Evolutionary conservation across 2,329 filamentous ascomycete species (phyloP).

Genomic region (Kalmusia sp.): DNA sequence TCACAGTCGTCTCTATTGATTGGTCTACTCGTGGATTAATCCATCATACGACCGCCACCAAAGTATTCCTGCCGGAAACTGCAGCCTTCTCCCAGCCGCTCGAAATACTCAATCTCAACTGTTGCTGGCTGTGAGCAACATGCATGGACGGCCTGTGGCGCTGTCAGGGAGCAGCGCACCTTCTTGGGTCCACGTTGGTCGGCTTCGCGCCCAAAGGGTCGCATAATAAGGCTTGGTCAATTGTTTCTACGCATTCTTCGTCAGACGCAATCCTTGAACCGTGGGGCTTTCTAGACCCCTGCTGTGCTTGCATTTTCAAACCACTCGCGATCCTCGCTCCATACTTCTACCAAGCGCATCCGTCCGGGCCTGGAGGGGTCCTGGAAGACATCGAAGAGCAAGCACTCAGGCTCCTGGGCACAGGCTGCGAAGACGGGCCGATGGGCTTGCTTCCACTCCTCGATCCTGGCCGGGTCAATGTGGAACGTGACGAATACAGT

Average conservation of each 20-base stretch:
- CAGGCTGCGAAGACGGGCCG: slow-evolving; percentile 7
- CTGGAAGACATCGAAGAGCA: slow-evolving; percentile 10
- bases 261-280: no score
- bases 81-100: slow-evolving; percentile 3
- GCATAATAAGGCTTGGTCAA: slow-evolving; percentile 6
- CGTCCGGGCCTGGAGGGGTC: not conserved
- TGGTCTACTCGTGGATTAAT: no score
- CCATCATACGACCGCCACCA: no score
- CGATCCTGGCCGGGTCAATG: not conserved
- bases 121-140: no score
- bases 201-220: not conserved
- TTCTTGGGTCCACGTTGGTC: slow-evolving; percentile 4
- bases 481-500: slow-evolving; percentile 2
- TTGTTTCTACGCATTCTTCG: no score
- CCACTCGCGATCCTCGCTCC: slow-evolving; percentile 4
- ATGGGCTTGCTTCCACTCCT: slow-evolving; percentile 4
- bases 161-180: no score
- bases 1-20: no score
- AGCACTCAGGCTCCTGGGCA: slow-evolving; percentile 5
- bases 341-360: slow-evolving; percentile 9
- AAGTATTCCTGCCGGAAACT: not conserved
- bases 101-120: slow-evolving; percentile 2
- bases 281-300: no score
- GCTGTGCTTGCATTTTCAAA: no score
- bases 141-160: no score